Evolutionary conservation across 306 rosid species (phyloP).

Genomic region (Dalbergia cochinchinensis): DNA sequence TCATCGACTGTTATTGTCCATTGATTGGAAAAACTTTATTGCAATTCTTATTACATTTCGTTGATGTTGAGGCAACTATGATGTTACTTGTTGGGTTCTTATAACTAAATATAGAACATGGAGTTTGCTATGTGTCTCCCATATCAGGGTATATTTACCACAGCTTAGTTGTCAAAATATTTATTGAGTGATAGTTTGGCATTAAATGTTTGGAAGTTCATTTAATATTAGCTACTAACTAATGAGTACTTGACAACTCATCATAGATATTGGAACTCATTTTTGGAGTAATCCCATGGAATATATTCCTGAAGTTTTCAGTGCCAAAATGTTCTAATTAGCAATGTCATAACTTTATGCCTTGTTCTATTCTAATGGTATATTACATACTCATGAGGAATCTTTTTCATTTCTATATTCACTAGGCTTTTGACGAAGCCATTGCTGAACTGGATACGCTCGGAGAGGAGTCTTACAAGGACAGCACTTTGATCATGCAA

Average conservation of each 20-base stretch:
- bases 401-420: conserved; percentile 14
- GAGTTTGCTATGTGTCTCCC: conserved; percentile 26
- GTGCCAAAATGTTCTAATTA: not conserved
- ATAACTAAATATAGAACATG: not conserved
- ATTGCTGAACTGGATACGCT: conserved; percentile 97
- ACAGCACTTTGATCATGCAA: conserved; percentile 99
- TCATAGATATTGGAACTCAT: not conserved
- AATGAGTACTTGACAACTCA: not conserved
- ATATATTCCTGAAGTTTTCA: not conserved
- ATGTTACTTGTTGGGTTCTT: conserved; percentile 38
- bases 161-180: not conserved
- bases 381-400: conserved; percentile 12
- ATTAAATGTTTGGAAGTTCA: not conserved
- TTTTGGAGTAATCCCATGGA: not conserved
- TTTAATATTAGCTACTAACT: not conserved
- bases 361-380: not conserved
- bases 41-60: not conserved
- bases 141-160: conserved; percentile 26
- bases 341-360: conserved; percentile 4
- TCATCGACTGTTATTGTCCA: not conserved
- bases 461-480: conserved; percentile 99
- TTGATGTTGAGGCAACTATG: conserved; percentile 29
- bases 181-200: conserved; percentile 1
- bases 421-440: conserved; percentile 97
- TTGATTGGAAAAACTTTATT: conserved; percentile 3